phyloP scores from a whole-genome alignment of 768 basidiomycete genomes.

The Boletus sp. region DNA sequence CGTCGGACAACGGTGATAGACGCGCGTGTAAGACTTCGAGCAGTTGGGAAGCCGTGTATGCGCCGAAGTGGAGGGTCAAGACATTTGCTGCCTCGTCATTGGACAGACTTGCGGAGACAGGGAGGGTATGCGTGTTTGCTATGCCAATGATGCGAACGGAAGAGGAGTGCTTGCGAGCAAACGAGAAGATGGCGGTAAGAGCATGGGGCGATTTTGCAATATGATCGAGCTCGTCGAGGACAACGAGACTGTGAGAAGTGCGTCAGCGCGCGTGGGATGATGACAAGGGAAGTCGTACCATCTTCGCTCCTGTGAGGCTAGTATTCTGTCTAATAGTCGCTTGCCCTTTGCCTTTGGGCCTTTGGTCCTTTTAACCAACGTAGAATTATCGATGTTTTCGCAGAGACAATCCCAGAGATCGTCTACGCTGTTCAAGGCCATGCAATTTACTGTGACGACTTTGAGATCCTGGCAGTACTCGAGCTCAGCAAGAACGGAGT shows the following conservation, averaged over 20 bases:
- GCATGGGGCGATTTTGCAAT: constrained; percentile 60
- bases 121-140: constrained; percentile 86
- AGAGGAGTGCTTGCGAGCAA: constrained; percentile 54
- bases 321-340: constrained; percentile 45
- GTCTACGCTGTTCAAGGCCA: constrained; percentile 68
- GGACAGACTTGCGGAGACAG: constrained; percentile 47
- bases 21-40: constrained; percentile 66
- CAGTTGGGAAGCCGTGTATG: constrained; percentile 73
- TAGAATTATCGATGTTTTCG: constrained; percentile 47
- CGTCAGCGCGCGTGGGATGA: constrained; percentile 19
- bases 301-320: constrained; percentile 47
- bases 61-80: constrained; percentile 74
- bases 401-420: constrained; percentile 68
- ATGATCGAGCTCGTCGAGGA: constrained; percentile 88
- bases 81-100: constrained; percentile 40
- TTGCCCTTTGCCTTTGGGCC: constrained; percentile 46
- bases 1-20: constrained; percentile 49
- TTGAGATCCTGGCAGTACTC: constrained; percentile 40
- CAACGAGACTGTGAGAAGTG: constrained; percentile 51
- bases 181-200: constrained; percentile 62
- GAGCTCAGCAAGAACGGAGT: constrained; percentile 53
- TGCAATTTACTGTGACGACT: constrained; percentile 71
- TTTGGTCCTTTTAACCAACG: constrained; percentile 36
- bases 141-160: constrained; percentile 76
- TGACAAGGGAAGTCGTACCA: constrained; percentile 38